Evolutionary conservation across 2,329 filamentous ascomycete species (phyloP).

Genomic region (Aureobasidium melanogenum): DNA sequence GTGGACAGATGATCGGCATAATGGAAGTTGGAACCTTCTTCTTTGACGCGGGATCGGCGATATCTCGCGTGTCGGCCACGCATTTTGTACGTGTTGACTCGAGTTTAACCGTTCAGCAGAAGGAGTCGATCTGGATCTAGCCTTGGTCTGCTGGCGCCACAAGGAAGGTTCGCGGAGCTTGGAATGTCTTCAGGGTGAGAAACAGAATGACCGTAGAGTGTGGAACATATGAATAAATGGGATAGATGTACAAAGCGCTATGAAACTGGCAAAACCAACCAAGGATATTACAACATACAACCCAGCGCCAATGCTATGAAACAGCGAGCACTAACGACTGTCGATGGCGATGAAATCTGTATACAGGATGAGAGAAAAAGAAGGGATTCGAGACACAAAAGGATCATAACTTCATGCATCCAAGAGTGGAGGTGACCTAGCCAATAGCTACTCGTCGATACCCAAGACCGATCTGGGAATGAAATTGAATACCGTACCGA

Average conservation of each 20-base stretch:
- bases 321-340: background rate
- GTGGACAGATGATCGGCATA: background rate
- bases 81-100: background rate
- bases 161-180: background rate
- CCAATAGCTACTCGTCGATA: conserved; percentile 27
- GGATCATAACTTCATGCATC: conserved; percentile 6
- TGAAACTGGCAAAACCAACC: background rate
- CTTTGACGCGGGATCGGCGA: background rate
- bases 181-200: background rate
- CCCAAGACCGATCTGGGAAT: conserved; percentile 68
- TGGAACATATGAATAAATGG: too few species aligned
- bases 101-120: background rate
- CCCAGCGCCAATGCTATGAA: conserved; percentile 3
- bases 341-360: too few species aligned
- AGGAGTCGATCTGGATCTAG: background rate
- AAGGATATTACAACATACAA: background rate
- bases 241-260: background rate
- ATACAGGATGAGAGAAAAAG: background rate
- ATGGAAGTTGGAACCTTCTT: background rate
- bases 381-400: background rate
- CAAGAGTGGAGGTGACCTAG: background rate
- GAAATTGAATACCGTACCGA: conserved; percentile 84
- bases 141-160: background rate
- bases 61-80: background rate
- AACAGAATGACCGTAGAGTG: too few species aligned